Percentiles rank a stretch among this genome's conserved stretches.
phyloP scores from a whole-genome alignment of 1,284 basidiomycete genomes.

The Fomitopsis pinicola region DNA sequence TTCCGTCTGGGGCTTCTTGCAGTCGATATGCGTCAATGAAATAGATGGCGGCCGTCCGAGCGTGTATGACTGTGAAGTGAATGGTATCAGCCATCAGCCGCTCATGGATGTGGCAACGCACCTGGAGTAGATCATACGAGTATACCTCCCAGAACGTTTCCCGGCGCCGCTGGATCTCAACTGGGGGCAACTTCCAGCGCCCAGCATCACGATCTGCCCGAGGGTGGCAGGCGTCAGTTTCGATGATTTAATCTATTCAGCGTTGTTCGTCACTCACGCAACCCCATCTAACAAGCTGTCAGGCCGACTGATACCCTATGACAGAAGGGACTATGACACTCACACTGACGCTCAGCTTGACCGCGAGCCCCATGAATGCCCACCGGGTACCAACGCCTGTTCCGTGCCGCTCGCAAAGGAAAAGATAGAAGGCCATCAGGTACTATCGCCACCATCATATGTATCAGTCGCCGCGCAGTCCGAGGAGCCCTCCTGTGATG shows the following conservation, averaged over 20 bases:
- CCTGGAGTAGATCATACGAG: slow-evolving; percentile 72
- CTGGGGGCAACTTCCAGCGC: slow-evolving; percentile 55
- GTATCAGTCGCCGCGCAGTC: slow-evolving; percentile 2
- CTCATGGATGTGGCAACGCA: slow-evolving; percentile 14
- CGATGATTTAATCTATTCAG: not conserved
- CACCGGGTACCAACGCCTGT: slow-evolving; percentile 69
- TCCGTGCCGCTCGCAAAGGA: slow-evolving; percentile 70
- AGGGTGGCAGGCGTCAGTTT: slow-evolving; percentile 3
- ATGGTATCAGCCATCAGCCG: slow-evolving; percentile 1
- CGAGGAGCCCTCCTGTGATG: not conserved
- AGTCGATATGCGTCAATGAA: slow-evolving; percentile 66
- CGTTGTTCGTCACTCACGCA: slow-evolving; percentile 47
- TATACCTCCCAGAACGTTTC: slow-evolving; percentile 76
- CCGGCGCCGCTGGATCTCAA: slow-evolving; percentile 59
- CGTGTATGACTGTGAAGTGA: slow-evolving; percentile 49
- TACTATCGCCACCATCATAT: slow-evolving; percentile 37
- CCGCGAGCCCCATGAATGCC: slow-evolving; percentile 74
- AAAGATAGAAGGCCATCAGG: slow-evolving; percentile 75
- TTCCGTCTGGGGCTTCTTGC: slow-evolving; percentile 57
- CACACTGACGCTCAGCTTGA: slow-evolving; percentile 75
- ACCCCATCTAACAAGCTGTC: slow-evolving; percentile 50
- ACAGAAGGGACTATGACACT: slow-evolving; percentile 26
- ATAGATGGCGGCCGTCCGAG: slow-evolving; percentile 76
- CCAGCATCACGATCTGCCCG: slow-evolving; percentile 67
- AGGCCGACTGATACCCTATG: not conserved